Evolutionary conservation across 2,329 filamentous ascomycete genomes (phyloP), one percentile per base, ranked within the genome.

Genomic region (Pyricularia sp.): DNA sequence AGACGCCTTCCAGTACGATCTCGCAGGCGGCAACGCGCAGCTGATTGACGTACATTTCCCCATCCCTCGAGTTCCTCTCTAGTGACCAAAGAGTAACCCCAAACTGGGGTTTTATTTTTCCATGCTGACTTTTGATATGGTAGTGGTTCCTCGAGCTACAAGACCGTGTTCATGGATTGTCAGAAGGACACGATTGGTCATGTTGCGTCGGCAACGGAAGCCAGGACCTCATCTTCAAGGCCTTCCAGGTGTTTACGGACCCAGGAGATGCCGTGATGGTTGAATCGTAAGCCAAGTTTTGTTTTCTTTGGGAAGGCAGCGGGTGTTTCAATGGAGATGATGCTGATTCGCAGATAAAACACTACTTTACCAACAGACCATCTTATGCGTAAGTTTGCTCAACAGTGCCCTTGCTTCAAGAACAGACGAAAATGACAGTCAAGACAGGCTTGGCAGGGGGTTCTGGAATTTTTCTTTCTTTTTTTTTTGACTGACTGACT

Each of bases 201-300:
- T 67, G 65, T 42, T 42, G 31, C 26, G 30, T 67, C 23, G 65
- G 65, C 20, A 67, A 55, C 25, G 65, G 65, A 28, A 67, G 65
- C 36, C 65, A 67, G 36, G 65, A 67, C 30, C 65, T 67, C 25
- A 50, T 67, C 3, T 42, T 42, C 65, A 67, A 67, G 33, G 65
- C 65, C n/a, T 67, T 42, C 25, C 65, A 58, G 50, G 65, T 67
- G 0, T 67, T 67, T 30, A 67, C 65, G 14, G 65, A 67, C n/a
- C 36, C 65, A 36, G 65, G 36, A n/a, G 65, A 67, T 55, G 25
- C 65, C 20, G 50, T 67, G 17, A 33, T 67, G 20, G 6, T 55
- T n/a, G 42, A 55, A 55, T 55, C 42, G 42, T 55, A 55, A 55
- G 42, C 5, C 20, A n/a, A 55, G 6, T 55, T n/a, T n/a, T n/a